A percentile compares a stretch with the other conserved stretches of the same genome.
Evolutionary conservation across 2,329 filamentous ascomycete species (phyloP).

Genomic region (Exophiala calicioides): DNA sequence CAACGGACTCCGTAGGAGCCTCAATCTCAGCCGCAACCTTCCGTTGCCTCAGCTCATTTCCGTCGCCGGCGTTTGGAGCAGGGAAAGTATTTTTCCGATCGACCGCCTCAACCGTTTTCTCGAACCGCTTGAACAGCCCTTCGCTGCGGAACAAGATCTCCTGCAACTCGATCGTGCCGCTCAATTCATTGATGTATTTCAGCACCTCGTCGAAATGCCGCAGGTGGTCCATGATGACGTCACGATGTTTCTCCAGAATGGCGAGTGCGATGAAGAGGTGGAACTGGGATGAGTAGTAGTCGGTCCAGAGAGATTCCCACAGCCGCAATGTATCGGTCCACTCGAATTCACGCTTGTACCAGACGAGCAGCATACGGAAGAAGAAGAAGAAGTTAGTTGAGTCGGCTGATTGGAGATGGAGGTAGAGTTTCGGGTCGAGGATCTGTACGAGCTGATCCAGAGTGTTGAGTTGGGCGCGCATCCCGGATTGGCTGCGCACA

Average conservation of each 20-base stretch:
- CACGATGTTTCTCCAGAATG: slow-evolving; percentile 92
- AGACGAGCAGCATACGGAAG: slow-evolving; percentile 94
- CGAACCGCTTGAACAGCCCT: slow-evolving; percentile 81
- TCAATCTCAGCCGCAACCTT: slow-evolving; percentile 10
- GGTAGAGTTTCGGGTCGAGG: slow-evolving; percentile 92
- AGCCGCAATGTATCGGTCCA: slow-evolving; percentile 84
- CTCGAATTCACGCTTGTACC: slow-evolving; percentile 96
- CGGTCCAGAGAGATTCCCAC: slow-evolving; percentile 95
- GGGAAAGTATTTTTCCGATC: slow-evolving; percentile 91
- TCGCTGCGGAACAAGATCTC: slow-evolving; percentile 86
- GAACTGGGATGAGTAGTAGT: slow-evolving; percentile 84
- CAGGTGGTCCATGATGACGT: slow-evolving; percentile 92
- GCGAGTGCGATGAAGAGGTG: slow-evolving; percentile 92
- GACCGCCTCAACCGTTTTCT: slow-evolving; percentile 82
- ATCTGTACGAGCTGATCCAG: slow-evolving; percentile 95
- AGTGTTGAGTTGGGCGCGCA: slow-evolving; percentile 86
- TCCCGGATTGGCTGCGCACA: slow-evolving; percentile 90
- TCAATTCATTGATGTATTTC: slow-evolving; percentile 97
- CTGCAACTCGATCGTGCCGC: slow-evolving; percentile 85
- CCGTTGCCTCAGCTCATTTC: slow-evolving; percentile 17
- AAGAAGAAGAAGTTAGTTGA: slow-evolving; percentile 99
- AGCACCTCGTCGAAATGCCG: slow-evolving; percentile 95
- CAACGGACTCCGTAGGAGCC: not conserved
- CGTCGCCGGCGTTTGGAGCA: slow-evolving; percentile 44
- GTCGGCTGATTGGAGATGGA: slow-evolving; percentile 84